Conservation (phyloP, 108 stramenopile species). For the Cyclotella choctawhatcheeana region DNA sequence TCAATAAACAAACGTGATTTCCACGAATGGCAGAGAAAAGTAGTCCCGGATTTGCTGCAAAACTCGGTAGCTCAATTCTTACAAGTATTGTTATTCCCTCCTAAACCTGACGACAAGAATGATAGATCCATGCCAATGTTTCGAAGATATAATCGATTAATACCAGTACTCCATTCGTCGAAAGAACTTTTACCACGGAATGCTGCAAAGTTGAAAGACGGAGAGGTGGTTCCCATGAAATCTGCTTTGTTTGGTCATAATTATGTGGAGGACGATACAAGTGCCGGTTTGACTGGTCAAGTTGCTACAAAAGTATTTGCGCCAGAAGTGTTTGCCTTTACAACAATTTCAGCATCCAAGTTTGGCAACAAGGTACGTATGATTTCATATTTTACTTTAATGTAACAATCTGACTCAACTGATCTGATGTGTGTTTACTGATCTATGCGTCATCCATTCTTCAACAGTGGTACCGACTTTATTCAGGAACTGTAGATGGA, state of each 20-base stretch:
- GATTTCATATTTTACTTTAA: too few relatives aligned
- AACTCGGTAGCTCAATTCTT: conserved; percentile 32
- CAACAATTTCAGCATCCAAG: conserved; percentile 39
- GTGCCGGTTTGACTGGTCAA: background rate
- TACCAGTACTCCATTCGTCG: conserved; percentile 36
- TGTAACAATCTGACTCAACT: too few relatives aligned
- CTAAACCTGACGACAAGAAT: background rate
- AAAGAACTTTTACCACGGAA: conserved; percentile 22
- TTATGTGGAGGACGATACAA: background rate
- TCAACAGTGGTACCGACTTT: conserved; percentile 71
- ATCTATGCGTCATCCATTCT: background rate
- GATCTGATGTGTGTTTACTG: background rate
- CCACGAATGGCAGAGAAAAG: conserved; percentile 39
- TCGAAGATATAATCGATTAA: background rate
- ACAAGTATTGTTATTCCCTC: conserved; percentile 39
- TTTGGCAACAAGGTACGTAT: conserved; percentile 34
- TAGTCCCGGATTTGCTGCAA: conserved; percentile 31
- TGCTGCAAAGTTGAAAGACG: conserved; percentile 9
- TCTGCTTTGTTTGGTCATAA: conserved; percentile 45
- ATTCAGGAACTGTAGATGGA: conserved; percentile 76
- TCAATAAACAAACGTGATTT: conserved; percentile 28
- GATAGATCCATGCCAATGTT: background rate
- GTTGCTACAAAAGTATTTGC: conserved; percentile 23
- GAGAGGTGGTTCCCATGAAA: conserved; percentile 21
- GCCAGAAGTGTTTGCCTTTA: conserved; percentile 33